Conservation (phyloP, 176 grass and related monocot genomes). For the Oryza rufipogon region DNA sequence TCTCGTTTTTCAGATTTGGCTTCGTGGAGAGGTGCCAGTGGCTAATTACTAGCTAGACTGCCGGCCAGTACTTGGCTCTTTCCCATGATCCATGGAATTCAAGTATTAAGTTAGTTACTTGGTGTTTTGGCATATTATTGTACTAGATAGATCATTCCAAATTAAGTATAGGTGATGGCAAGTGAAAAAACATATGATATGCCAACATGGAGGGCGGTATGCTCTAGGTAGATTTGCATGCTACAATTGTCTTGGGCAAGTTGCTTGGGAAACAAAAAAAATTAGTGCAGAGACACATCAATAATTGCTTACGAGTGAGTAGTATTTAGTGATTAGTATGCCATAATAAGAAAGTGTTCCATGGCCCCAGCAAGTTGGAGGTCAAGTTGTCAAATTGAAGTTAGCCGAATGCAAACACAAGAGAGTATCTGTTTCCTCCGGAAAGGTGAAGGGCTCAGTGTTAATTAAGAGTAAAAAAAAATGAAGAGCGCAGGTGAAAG, state of each 20-base stretch:
- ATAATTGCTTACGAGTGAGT: constrained; percentile 19
- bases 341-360: not conserved
- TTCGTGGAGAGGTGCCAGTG: constrained; percentile 5
- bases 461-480: too few species aligned
- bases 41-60: constrained; percentile 32
- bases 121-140: constrained; percentile 21
- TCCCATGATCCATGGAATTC: constrained; percentile 35
- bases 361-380: constrained; percentile 32
- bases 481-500: too few species aligned
- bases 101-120: constrained; percentile 39
- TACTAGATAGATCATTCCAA: constrained; percentile 26
- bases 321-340: not conserved
- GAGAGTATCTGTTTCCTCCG: not conserved
- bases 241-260: constrained; percentile 12
- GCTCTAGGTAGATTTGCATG: constrained; percentile 35
- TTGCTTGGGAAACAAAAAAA: not conserved
- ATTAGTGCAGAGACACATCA: not conserved
- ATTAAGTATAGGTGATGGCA: constrained; percentile 38
- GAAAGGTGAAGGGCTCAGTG: not conserved
- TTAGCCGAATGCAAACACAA: not conserved
- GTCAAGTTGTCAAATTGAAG: constrained; percentile 14
- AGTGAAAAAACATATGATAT: constrained; percentile 3
- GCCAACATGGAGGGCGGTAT: constrained; percentile 24
- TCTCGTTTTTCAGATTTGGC: not conserved
- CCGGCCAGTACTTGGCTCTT: constrained; percentile 52